Evolutionary conservation across 2,329 filamentous ascomycete species (phyloP), one percentile per base, ranked within the genome.

Genomic region (Dendryphion nanum): DNA sequence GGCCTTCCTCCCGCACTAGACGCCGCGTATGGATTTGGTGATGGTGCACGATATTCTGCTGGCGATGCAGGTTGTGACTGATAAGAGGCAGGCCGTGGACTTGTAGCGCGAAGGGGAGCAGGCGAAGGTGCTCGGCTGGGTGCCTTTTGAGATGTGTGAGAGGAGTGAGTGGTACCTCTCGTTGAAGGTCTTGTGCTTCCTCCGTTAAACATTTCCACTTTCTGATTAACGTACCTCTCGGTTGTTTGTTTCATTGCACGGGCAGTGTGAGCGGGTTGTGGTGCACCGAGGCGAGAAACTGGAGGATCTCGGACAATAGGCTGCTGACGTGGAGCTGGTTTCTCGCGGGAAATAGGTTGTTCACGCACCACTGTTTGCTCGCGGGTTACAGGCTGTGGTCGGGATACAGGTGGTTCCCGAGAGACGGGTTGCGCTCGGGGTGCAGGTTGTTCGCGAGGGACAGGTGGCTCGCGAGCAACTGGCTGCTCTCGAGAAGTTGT

Each of bases 171-270:
- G 35, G 54, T 78, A 45, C 70, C 77, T 40, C 83, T 72, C 4
- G 80, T 83, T 10, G 72, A 69, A 3, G 82, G 76, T 10, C 81
- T 76, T 17, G 82, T 75, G 68, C 71, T 39, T 61, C 49, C 46
- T 4, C 54, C 53, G 37, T 69, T 71, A 64, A 94, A 93, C 72
- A 96, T 83, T 56, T 78, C 89, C 30, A 88, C 80, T 3, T 87
- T 88, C 64, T 96, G 86, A 31, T 83, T 81, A 16, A 86, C 81
- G 57, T 91, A 96, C 65, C 89, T 89, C 54, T 94, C 85, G 0
- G 89, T 93, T 4, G 90, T 88, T 64, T 95, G 87, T 59, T 95
- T 88, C 94, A 98, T 98, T 33, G 93, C 88, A 47, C 85, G 87
- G 4, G 89, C 86, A 0, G 94, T 98, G 44, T 94, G 89, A 2